Conservation (phyloP, 495 filamentous ascomycete genomes). For the Pyronema omphalodes region DNA sequence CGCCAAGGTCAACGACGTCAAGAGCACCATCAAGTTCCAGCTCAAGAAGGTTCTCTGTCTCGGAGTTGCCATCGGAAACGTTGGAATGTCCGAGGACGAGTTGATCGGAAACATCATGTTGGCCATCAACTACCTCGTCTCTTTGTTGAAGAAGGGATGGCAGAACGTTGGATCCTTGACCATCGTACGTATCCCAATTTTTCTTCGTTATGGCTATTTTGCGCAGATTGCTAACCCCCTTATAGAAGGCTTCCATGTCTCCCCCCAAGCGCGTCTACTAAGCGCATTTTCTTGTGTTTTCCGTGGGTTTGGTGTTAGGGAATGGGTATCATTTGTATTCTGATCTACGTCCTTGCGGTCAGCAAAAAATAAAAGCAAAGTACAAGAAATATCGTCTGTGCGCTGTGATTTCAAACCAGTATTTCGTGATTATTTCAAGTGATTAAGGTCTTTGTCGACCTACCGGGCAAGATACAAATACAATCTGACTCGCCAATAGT, state of each 20-base stretch:
- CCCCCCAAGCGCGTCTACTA: slow-evolving; percentile 95
- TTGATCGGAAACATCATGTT: slow-evolving; percentile 87
- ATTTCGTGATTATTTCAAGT: no score
- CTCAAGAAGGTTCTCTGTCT: slow-evolving; percentile 99
- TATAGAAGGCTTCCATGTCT: slow-evolving; percentile 85
- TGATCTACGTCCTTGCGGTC: no score
- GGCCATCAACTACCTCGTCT: slow-evolving; percentile 98
- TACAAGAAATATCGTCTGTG: no score
- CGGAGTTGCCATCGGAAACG: slow-evolving; percentile 96
- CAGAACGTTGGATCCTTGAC: slow-evolving; percentile 99
- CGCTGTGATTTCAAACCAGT: no score
- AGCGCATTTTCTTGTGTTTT: slow-evolving; percentile 14
- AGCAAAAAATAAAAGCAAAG: no score
- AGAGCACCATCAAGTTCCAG: slow-evolving; percentile 99
- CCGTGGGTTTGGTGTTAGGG: background rate
- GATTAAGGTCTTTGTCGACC: no score
- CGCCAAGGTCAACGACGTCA: slow-evolving; percentile 93
- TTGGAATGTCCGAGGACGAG: slow-evolving; percentile 91
- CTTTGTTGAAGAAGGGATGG: slow-evolving; percentile 98
- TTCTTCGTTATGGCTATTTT: background rate
- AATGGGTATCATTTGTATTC: no score
- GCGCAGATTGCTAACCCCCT: slow-evolving; percentile 5
- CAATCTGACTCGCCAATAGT: no score
- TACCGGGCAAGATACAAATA: no score
- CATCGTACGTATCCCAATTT: slow-evolving; percentile 31